Evolutionary conservation across 495 filamentous ascomycete genomes (phyloP), one percentile per base, ranked within the genome.

Genomic region (Chaetomium tenue): DNA sequence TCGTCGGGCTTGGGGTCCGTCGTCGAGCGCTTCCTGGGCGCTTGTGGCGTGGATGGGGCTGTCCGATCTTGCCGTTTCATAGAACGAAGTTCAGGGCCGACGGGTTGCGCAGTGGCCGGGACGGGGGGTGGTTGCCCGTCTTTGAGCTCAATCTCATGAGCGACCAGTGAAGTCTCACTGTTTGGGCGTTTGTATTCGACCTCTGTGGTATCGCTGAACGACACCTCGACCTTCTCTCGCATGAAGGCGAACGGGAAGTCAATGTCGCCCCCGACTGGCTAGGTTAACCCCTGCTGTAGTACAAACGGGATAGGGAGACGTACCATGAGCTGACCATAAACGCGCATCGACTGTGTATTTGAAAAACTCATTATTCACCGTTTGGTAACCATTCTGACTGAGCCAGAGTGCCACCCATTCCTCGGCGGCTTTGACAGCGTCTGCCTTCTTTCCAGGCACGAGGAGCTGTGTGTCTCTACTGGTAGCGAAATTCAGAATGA

Each of bases 401-500:
- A 74, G 65, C 69, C 63, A 66, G 40, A 20, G n/a, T 22, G 66
- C 68, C 7, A 68, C 70, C 65, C 65, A 72, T 52, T 73, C 66
- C 66, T 75, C 72, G 28, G 72, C 71, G 16, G 63, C 64, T 60
- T 75, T 75, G 48, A 73, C 70, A 11, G 68, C 71, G 15, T 67
- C 64, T 2, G 71, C 63, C 61, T 75, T 75, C 26, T 69, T 64
- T 4, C 72, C 72, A 1, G 72, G 72, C 22, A 75, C 63, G n/a
- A 75, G 69, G 15, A 75, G 72, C n/a, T 56, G 51, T 5, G 70
- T 69, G 20, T 73, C 57, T 40, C 52, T 61, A 58, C 71, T 75
- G 42, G 72, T 65, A 39, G 72, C 71, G 58, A 67, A 75, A 59
- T 73, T 75, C 59, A 75, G 58, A 16, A 75, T 65, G 51, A 75